Evolutionary conservation across 768 basidiomycete species (phyloP), one percentile per base, ranked within the genome.

Genomic region (Mrakia blollopis): DNA sequence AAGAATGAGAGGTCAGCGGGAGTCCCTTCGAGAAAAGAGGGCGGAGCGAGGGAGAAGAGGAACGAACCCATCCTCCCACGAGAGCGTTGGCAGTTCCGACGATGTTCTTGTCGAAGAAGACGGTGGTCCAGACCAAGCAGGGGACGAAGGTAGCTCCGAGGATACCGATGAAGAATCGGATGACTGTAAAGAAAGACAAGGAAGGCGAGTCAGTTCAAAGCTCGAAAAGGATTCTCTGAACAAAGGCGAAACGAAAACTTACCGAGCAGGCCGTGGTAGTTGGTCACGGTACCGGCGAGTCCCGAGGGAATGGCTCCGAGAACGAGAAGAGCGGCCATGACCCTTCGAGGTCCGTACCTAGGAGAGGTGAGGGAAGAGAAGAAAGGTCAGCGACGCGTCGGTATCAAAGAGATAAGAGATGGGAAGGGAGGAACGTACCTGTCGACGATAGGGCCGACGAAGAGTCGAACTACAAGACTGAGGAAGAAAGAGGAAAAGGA

Each of bases 121-220:
- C 83, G 0, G 89, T 88, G 13, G 88, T 88, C 88, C 89, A 89
- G 4, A 4, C 74, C 73, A 79, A 87, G 78, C 88, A 89, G 6
- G 89, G 86, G 1, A 90, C 88, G 76, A 90, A 89, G 0, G 88
- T 87, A 0, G 83, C 89, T 10, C 89, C 89, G 3, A 89, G 84
- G 63, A 75, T 72, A 28, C 78, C 80, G 54, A 79, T 88, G 80
- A 89, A 88, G 80, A 89, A 89, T 0, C 89, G 85, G 47, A 88
- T 60, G 3, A 82, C 79, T 73, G 87, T 86, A 25, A 28, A 35
- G 35, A 35, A 9, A 63, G 30, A 16, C 28, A 32, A 7, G 16
- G 35, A 18, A 25, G 62, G 16, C 62, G 16, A 35, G 16, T 63
- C 10, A 63, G 62, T 35, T 61, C 30, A 11, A 35, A 30, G 28